Evolutionary conservation across 1,284 basidiomycete genomes (phyloP).

Genomic region (Malassezia dermatis): DNA sequence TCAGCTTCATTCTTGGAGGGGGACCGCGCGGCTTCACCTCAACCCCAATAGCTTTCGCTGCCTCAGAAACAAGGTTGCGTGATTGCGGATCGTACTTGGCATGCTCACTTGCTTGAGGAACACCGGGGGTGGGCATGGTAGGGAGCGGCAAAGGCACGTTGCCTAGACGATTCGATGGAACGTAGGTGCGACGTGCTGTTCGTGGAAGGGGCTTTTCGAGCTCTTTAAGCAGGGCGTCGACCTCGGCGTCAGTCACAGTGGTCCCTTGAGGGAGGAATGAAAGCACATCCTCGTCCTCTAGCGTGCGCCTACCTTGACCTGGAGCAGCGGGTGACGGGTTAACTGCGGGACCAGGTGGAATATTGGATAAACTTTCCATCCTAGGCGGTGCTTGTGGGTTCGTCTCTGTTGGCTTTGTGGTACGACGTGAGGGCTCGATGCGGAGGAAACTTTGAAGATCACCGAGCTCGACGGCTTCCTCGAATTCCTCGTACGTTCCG

Average conservation of each 20-base stretch:
- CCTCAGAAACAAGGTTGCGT: constrained; percentile 35
- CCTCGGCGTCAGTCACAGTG: constrained; percentile 30
- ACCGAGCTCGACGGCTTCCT: constrained; percentile 45
- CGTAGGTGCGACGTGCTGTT: constrained; percentile 9
- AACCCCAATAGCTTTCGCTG: constrained; percentile 25
- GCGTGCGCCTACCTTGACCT: constrained; percentile 24
- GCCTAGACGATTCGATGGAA: constrained; percentile 3
- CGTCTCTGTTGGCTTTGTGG: background rate
- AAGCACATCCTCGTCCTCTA: constrained; percentile 36
- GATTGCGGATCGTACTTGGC: constrained; percentile 23
- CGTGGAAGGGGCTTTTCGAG: constrained; percentile 13
- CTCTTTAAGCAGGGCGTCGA: constrained; percentile 24
- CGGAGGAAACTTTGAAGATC: constrained; percentile 41
- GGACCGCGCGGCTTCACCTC: background rate
- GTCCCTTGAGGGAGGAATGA: constrained; percentile 31
- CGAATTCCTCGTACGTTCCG: constrained; percentile 45
- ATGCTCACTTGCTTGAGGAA: constrained; percentile 1
- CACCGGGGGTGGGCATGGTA: background rate
- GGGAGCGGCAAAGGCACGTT: constrained; percentile 12
- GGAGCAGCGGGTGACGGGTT: background rate
- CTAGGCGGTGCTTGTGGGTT: background rate
- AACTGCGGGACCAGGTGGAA: background rate
- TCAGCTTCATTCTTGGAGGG: constrained; percentile 10
- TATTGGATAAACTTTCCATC: background rate
- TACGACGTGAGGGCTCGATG: constrained; percentile 18